Base-by-base conservation (phyloP, 192 early-diverging fungal species). In the Gigaspora rosea region DNA sequence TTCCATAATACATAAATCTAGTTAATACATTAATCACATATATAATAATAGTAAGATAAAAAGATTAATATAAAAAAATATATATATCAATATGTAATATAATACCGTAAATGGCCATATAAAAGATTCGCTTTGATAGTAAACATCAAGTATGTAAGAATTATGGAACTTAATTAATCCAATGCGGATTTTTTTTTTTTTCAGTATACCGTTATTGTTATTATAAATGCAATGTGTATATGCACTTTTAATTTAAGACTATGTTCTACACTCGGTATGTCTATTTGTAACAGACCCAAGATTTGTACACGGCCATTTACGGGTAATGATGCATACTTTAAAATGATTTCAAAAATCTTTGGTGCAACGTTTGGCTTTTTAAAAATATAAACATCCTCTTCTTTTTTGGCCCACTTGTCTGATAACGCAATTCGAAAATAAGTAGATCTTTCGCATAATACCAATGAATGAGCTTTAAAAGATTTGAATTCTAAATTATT, bases 361-460 rank as follows among this genome's bases (percentile, higher is more conserved):
- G 73, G 73, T 13, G 35, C 15, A n/a, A 75, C 64, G 12, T 75
- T 75, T 49, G 58, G 59, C 64, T 75, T 75, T 49, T 62, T 50
- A 10, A 64, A 36, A 62, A 64, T 62, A 36, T 47, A 41, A 15
- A 35, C 13, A 16, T 58, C 49, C 16, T 48, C 59, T 50, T 64
- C 48, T 51, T 27, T 62, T 51, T 27, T 63, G 18, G 57, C 61
- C 73, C 73, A 75, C 16, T 64, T 27, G 5, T 49, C 32, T 48
- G 61, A 75, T 64, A 75, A 62, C 1, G 73, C 73, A 9, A 35
- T 18, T n/a, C 32, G 20, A 51, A 75, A 75, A 75, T 75, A 75
- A 10, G 58, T 8, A 7, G 73, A 50, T 27, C 48, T 46, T 63
- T 57, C 41, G 16, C 12, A 11, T 36, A 75, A 51, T 11, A 75